A percentile compares a stretch with the other conserved stretches of the same genome.
These are phyloP conservation scores for Penicillium maclennaniae DNA, from an alignment of 495 filamentous ascomycete species.

Conservation along the genomic window DNA sequence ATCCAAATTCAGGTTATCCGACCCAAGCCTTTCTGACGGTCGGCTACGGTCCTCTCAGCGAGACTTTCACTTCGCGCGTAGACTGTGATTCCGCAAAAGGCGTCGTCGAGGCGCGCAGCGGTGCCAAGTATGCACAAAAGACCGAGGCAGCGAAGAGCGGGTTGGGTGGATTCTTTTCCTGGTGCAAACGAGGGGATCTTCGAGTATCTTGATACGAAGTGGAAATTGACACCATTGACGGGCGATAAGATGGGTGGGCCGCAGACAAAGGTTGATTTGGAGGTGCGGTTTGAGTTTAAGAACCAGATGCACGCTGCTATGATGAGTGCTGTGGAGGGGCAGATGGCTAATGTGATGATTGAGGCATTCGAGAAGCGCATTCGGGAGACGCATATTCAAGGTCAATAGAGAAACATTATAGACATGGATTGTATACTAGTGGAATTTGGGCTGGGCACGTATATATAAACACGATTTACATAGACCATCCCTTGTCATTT, in stretches of 20 bases:
- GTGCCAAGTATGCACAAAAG: conserved; percentile 39
- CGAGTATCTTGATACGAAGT: conserved; percentile 70
- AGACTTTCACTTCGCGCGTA: conserved; percentile 72
- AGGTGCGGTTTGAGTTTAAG: conserved; percentile 74
- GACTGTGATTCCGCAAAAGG: conserved; percentile 60
- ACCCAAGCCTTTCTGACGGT: conserved; percentile 73
- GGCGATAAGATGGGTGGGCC: conserved; percentile 21
- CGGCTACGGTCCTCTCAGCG: conserved; percentile 77
- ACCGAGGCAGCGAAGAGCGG: conserved; percentile 11
- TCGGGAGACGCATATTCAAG: conserved; percentile 45
- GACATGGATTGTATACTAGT: conserved; percentile 10
- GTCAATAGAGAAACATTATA: conserved; percentile 6
- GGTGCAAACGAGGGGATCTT: conserved; percentile 58
- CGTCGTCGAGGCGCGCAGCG: conserved; percentile 75
- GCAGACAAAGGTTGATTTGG: conserved; percentile 68
- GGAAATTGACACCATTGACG: conserved; percentile 57
- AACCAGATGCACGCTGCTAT: conserved; percentile 80
- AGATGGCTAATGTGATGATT: conserved; percentile 83
- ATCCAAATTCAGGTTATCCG: conserved; percentile 56
- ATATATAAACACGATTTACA: not conserved
- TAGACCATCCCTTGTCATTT: not conserved
- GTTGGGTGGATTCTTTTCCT: conserved; percentile 32
- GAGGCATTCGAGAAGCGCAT: conserved; percentile 87
- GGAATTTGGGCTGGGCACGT: not conserved
- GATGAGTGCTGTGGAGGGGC: conserved; percentile 74